Conservation (phyloP, 192 early-diverging fungal species). For the Coemansia sp. region DNA sequence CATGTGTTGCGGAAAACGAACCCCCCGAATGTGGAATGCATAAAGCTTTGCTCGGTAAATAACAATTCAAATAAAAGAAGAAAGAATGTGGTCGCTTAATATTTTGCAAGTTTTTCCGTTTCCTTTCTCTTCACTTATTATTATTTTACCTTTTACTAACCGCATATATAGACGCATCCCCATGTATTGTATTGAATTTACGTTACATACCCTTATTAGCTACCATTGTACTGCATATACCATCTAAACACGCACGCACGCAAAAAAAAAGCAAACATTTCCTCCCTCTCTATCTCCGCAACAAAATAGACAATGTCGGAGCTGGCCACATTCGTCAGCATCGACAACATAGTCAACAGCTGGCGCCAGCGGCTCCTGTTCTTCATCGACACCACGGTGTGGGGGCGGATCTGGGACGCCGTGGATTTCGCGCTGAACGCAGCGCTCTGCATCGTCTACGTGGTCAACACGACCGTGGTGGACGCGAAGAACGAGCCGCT, state of each 20-base stretch:
- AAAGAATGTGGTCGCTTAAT: too few species aligned
- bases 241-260: neutral
- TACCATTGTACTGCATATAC: neutral
- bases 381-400: slow-evolving; percentile 45
- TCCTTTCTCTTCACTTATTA: too few species aligned
- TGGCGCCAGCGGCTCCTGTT: slow-evolving; percentile 49
- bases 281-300: neutral
- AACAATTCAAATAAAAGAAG: too few species aligned
- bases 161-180: too few species aligned
- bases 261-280: neutral
- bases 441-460: slow-evolving; percentile 34
- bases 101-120: too few species aligned
- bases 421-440: slow-evolving; percentile 41
- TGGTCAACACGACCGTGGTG: slow-evolving; percentile 45
- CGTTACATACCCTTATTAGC: neutral
- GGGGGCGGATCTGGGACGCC: slow-evolving; percentile 52
- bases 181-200: too few species aligned
- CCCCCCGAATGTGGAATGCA: neutral
- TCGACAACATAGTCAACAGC: slow-evolving; percentile 50
- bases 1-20: neutral
- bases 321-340: slow-evolving; percentile 46
- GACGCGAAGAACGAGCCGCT: slow-evolving; percentile 23
- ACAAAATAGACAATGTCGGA: slow-evolving; percentile 25
- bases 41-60: too few species aligned
- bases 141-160: too few species aligned